Evolutionary conservation across 2,329 filamentous ascomycete genomes (phyloP).

Genomic region (Exophiala spinifera): DNA sequence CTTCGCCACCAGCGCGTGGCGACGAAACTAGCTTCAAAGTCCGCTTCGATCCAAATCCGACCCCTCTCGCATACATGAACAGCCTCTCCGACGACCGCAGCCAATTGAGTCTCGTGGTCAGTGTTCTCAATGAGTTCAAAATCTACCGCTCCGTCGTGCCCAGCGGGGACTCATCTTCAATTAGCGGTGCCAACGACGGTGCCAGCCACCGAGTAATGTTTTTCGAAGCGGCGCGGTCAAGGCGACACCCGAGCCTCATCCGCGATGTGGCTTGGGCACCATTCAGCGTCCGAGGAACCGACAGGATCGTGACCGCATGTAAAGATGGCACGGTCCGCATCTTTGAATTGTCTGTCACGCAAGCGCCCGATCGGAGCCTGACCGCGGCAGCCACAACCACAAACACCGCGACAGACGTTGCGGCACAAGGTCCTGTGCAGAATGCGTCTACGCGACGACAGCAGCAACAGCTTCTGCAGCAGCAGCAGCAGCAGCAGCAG

Average conservation of each 20-base stretch:
- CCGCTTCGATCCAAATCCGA: constrained; percentile 81
- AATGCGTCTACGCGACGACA: not conserved
- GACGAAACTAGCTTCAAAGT: constrained; percentile 86
- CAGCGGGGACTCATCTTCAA: constrained; percentile 32
- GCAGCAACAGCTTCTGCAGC: constrained; percentile 1
- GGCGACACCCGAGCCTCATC: constrained; percentile 71
- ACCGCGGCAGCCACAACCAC: not conserved
- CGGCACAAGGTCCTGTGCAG: not conserved
- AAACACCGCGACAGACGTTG: not conserved
- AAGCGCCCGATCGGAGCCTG: not conserved
- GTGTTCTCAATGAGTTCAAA: constrained; percentile 77
- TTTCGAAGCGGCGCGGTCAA: constrained; percentile 76
- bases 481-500: constrained; percentile 10
- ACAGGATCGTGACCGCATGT: constrained; percentile 85
- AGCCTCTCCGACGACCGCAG: constrained; percentile 76
- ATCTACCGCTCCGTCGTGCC: constrained; percentile 71
- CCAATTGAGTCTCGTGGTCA: constrained; percentile 76
- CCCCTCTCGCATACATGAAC: constrained; percentile 66
- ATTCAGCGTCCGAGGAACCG: constrained; percentile 84
- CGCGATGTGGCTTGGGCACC: constrained; percentile 70
- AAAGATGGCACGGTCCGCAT: constrained; percentile 88
- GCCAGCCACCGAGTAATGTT: constrained; percentile 64
- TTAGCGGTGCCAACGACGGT: constrained; percentile 19
- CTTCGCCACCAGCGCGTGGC: constrained; percentile 63
- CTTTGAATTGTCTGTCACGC: constrained; percentile 62